Conservation (phyloP, 2,329 filamentous ascomycete species). For the Xylariomycetidae sp. region DNA sequence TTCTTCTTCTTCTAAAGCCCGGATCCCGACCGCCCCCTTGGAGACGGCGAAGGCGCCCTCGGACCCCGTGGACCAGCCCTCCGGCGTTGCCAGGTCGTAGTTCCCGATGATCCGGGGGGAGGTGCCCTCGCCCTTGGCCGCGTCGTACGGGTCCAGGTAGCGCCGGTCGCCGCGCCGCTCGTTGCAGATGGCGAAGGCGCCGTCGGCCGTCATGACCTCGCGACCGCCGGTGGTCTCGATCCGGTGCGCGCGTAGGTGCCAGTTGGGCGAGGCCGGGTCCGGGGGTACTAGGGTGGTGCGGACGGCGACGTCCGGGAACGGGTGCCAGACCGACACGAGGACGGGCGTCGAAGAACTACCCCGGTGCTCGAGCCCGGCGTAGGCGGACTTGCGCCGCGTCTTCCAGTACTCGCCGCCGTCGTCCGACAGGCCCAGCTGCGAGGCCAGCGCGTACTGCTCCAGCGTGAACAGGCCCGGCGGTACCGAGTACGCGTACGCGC, state of each 20-base stretch:
- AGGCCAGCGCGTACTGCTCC: constrained; percentile 72
- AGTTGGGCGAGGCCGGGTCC: constrained; percentile 53
- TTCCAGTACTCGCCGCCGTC: constrained; percentile 78
- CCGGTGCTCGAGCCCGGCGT: constrained; percentile 56
- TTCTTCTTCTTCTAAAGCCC: constrained; percentile 38
- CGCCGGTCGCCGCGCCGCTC: constrained; percentile 43
- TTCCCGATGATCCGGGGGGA: constrained; percentile 54
- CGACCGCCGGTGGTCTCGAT: constrained; percentile 49
- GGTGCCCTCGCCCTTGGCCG: constrained; percentile 43
- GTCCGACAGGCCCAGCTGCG: constrained; percentile 70
- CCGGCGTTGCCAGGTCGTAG: constrained; percentile 52
- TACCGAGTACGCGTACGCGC: constrained; percentile 72
- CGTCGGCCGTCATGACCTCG: constrained; percentile 67
- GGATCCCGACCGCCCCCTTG: constrained; percentile 54
- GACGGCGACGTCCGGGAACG: constrained; percentile 64
- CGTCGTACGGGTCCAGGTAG: constrained; percentile 46
- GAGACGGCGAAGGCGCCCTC: constrained; percentile 54
- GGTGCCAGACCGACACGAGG: constrained; percentile 65
- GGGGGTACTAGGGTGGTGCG: constrained; percentile 63
- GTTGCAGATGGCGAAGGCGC: constrained; percentile 66
- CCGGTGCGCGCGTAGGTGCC: constrained; percentile 64
- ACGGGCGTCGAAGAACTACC: constrained; percentile 42
- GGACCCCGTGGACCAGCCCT: constrained; percentile 45
- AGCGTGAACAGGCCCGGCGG: constrained; percentile 71
- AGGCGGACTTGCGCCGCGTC: constrained; percentile 62